Percentiles rank a stretch among this genome's conserved stretches.
Evolutionary conservation across 2,329 filamentous ascomycete genomes (phyloP).

Genomic region (Pochonia chlamydosporia): DNA sequence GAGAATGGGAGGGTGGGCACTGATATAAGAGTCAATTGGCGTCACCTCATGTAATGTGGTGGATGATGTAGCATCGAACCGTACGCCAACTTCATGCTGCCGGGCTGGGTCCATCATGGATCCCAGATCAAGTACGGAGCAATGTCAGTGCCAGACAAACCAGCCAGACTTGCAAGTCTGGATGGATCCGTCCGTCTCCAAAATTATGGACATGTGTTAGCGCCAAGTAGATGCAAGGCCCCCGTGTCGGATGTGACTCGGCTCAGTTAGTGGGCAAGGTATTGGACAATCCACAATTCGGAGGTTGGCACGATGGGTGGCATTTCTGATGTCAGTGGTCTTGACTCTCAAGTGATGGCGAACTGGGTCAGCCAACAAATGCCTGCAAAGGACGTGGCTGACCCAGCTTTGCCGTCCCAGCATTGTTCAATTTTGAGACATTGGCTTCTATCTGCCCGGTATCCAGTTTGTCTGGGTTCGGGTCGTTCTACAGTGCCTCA

Average conservation of each 20-base stretch:
- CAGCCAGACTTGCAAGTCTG: no score
- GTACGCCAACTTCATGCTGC: neutral
- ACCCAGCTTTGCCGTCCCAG: no score
- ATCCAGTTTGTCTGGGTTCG: no score
- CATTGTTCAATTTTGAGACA: no score
- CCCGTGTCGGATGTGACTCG: neutral
- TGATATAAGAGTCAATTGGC: slow-evolving; percentile 8
- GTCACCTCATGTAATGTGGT: neutral
- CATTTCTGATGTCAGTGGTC: slow-evolving; percentile 2
- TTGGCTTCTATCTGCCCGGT: no score
- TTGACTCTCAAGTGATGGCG: no score
- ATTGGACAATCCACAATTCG: slow-evolving; percentile 7
- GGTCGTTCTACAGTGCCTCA: no score
- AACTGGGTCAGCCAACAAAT: neutral
- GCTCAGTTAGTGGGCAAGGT: slow-evolving; percentile 1
- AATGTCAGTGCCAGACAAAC: no score
- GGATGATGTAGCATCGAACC: neutral
- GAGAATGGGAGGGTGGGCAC: slow-evolving; percentile 7
- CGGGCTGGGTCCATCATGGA: no score
- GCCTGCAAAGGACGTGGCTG: no score
- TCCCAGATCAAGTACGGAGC: no score
- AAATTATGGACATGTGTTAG: slow-evolving; percentile 3
- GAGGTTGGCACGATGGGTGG: slow-evolving; percentile 5
- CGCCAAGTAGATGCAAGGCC: slow-evolving; percentile 3
- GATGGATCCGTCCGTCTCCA: neutral